Percentiles rank a stretch among this genome's conserved stretches.
Evolutionary conservation across 164 flowering plant genomes (phyloP).

Genomic region (Stephania yunnanensis): DNA sequence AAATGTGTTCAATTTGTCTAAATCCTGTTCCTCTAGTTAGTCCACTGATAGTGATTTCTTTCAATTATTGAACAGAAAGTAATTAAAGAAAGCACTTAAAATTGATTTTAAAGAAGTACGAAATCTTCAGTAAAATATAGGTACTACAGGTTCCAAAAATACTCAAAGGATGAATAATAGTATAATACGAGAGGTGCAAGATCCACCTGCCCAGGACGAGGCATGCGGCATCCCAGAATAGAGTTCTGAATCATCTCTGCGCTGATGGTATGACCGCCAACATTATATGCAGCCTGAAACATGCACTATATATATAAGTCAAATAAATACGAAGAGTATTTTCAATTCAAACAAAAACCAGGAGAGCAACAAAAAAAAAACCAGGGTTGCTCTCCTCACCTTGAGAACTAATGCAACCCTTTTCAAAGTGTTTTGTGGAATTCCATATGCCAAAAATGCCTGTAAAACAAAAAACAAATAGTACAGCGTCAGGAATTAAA

Average conservation of each 20-base stretch:
- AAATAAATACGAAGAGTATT: conserved; percentile 2
- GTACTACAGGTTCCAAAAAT: neutral
- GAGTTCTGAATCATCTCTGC: conserved; percentile 75
- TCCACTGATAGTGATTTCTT: neutral
- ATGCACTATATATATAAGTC: conserved; percentile 8
- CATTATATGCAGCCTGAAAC: conserved; percentile 80
- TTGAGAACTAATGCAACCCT: conserved; percentile 61
- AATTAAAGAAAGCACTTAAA: neutral
- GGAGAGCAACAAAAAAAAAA: neutral
- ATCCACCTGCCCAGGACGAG: conserved; percentile 84
- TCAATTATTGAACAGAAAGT: neutral
- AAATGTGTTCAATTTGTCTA: neutral
- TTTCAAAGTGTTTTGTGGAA: conserved; percentile 76
- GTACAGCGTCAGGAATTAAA: neutral
- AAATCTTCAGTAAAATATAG: neutral
- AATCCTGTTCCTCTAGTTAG: neutral
- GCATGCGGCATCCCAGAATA: conserved; percentile 75
- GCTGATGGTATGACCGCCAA: conserved; percentile 81
- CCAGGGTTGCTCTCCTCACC: conserved; percentile 31
- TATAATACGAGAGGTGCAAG: neutral
- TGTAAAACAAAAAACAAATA: conserved; percentile 20
- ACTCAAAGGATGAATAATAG: neutral
- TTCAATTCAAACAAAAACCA: neutral
- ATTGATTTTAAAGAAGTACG: neutral
- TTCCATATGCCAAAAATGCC: conserved; percentile 88